Base-by-base conservation (phyloP, 208 protist species). In the Trypanosoma theileri region DNA sequence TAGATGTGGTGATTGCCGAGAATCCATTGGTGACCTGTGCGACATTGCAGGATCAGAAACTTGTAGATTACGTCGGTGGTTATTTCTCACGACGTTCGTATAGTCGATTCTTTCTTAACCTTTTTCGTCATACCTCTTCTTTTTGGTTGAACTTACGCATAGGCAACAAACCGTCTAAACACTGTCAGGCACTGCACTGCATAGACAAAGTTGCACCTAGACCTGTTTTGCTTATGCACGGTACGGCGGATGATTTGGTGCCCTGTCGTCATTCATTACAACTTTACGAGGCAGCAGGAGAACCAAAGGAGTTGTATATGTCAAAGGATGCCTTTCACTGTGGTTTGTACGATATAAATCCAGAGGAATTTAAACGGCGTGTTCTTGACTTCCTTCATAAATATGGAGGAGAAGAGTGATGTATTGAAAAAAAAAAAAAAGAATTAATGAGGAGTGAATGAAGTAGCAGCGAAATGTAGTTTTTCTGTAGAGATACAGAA, bases 221-320 rank as follows among this genome's bases (percentile, higher is more conserved):
- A 10, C 93, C 93, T 7, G 57, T 97, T 4, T 64, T 97, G 58
- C 66, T 97, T 10, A 95, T 96, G 91, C 93, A 97, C 75, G 93
- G 93, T 65, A 92, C 85, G 22, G 77, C 65, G 9, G 93, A 97
- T 69, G 91, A 86, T 6, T 77, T 97, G 42, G 89, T 97, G 35
- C 90, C 91, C 17, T 68, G 77, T 42, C 77, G 83, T 41, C 93
- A 97, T 73, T 94, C 93, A 19, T 60, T 90, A 71, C 73, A 88
- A 17, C 65, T 97, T 12, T 96, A 81, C 64, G 77, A 89, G 42
- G 58, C 71, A 7, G 93, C 93, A n/a, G 76, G 69, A 50, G 86
- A 96, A 66, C 91, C 91, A 53, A 95, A 95, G 75, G 71, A 92
- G 63, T 75, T 97, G 7, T 97, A 93, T 77, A 65, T 96, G n/a